Conservation (phyloP, 495 filamentous ascomycete genomes). For the Penicillium roqueforti region DNA sequence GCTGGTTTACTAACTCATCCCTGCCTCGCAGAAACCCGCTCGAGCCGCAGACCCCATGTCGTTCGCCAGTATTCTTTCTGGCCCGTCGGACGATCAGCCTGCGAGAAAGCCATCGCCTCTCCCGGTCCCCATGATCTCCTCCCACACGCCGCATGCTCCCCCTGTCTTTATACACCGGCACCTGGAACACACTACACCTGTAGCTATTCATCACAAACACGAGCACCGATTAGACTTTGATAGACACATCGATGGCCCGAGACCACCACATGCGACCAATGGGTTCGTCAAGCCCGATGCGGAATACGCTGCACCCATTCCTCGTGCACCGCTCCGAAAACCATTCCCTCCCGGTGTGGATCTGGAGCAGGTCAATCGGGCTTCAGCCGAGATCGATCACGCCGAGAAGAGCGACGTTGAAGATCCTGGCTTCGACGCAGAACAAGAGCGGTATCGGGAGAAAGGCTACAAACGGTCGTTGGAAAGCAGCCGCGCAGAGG, state of each 20-base stretch:
- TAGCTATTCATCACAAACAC: conserved; percentile 24
- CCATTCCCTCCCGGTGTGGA: conserved; percentile 40
- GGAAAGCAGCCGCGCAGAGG: conserved; percentile 55
- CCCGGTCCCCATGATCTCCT: conserved; percentile 22
- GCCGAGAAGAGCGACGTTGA: conserved; percentile 65
- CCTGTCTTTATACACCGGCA: conserved; percentile 8
- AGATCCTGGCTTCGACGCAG: conserved; percentile 55
- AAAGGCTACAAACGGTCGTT: conserved; percentile 57
- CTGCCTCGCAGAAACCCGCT: conserved; percentile 51
- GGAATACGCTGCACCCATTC: neutral
- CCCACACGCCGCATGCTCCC: conserved; percentile 19
- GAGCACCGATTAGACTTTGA: conserved; percentile 31
- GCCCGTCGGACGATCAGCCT: conserved; percentile 57
- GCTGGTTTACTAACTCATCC: neutral
- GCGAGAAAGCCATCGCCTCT: conserved; percentile 40
- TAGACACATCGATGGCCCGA: conserved; percentile 12
- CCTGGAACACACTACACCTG: conserved; percentile 26
- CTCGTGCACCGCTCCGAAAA: conserved; percentile 16
- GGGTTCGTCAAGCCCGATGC: conserved; percentile 13
- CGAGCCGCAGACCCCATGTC: conserved; percentile 82
- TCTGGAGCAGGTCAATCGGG: conserved; percentile 61
- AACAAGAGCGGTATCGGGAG: conserved; percentile 50
- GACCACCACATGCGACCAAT: conserved; percentile 15
- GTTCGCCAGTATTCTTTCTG: conserved; percentile 83
- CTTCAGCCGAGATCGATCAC: conserved; percentile 62